Evolutionary conservation across 805 yeast species (phyloP), one percentile per base, ranked within the genome.

Genomic region (Candida schatavii): DNA sequence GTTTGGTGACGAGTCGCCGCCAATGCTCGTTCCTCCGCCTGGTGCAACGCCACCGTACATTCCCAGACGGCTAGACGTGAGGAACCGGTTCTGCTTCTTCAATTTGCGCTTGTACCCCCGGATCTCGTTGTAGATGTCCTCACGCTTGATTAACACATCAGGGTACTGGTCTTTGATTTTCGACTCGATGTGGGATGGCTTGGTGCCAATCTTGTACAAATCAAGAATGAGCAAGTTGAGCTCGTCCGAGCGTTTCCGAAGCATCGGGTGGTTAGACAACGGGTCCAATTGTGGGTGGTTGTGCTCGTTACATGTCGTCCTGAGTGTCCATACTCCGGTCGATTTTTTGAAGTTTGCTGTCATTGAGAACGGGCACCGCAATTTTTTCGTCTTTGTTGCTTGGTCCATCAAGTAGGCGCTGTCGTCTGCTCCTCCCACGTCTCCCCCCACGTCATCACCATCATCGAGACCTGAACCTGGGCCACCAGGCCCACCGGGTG

Each of bases 201-300:
- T 77, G 40, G 79, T 78, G 32, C 81, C 82, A 18, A 72, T 65
- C 42, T 73, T 71, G 55, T 77, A 77, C 44, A 77, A 60, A 47
- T 75, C 79, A 49, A 74, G 64, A 44, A 77, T 77, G 37, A 77
- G 62, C 45, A 68, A 58, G 53, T 77, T 77, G 47, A 77, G 71
- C 55, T 75, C 77, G 47, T 71, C 75, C 5, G 76, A 68, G 35
- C 81, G 56, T 55, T 77, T 77, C 46, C 81, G 64, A 46, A 77
- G 62, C 79, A 77, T 75, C 14, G 82, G 82, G 54, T 76, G 78
- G 54, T 72, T 75, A 14, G 72, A 64, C 42, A 76, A 62, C 5
- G 82, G 81, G 49, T 75, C 80, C 46, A 77, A 64, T 51, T 75
- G 78, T 18, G 80, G 79, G 54, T 77, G 82, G 53, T 77, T 77